Evolutionary conservation across 2,329 filamentous ascomycete genomes (phyloP), one percentile per base, ranked within the genome.

Genomic region (Colletotrichum eremochloae): DNA sequence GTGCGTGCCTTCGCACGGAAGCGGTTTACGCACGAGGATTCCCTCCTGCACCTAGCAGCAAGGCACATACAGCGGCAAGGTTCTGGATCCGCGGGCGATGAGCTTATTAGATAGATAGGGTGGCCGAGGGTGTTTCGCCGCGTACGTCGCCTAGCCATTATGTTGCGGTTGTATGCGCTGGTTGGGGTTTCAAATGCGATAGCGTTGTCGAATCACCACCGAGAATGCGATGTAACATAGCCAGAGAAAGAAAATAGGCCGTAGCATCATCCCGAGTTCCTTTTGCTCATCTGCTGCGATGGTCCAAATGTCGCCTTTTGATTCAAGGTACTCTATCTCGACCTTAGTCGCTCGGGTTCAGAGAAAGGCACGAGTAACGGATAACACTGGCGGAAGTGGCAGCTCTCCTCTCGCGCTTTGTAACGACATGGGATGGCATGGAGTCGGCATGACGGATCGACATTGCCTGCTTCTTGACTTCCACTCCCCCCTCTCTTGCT

Each of bases 141-240:
- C 61, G 33, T 44, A 44, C 36, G 53, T 58, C 46, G 29, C 42
- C 56, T 67, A 62, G 56, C 55, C 70, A 33, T 71, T 42, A 71
- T 70, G 60, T 62, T 71, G 36, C 67, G 48, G 67, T 66, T 67
- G 67, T 73, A 71, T 71, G 71, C 71, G 71, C 67, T 67, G 57
- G 67, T 48, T 56, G 46, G 57, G 38, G 71, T 73, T 73, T 71
- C 71, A 71, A 63, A 58, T 63, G 62, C 44, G 67, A 62, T 50
- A 50, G 56, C 52, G 61, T 57, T 53, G 50, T 52, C 71, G 71
- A 73, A 73, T 71, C 71, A 63, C 31, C 67, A 42, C 63, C 12
- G 46, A 67, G 62, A 63, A 8, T n/a, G 33, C 52, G 5, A 53
- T 29, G 42, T 24, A 48, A 44, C 48, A 56, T 68, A 18, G n/a